Base-by-base conservation (phyloP, 306 rosid genomes). In the Cyclanthera cordifolia region DNA sequence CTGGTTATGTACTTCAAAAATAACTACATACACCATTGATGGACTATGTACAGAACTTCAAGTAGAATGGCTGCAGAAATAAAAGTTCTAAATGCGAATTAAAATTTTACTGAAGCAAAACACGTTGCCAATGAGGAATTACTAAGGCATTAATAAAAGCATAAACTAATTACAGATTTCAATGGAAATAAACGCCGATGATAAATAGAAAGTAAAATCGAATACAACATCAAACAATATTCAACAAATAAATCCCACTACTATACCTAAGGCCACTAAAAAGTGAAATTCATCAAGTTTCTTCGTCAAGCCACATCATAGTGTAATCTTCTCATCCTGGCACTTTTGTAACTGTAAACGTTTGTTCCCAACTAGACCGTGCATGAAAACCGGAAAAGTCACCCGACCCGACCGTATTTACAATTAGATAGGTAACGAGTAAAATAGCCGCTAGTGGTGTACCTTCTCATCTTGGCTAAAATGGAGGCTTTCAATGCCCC, bases 401-500 rank as follows among this genome's bases (percentile, higher is more conserved):
- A 37, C 43, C 43, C 43, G 11, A 37, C 11, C 41, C 54, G 6
- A 66, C 55, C 53, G 4, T 41, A 66, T 66, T 66, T 66, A 66
- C 71, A 37, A 37, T 2, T 46, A 25, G 71, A 66, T 25, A 24
- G 50, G 39, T 61, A 61, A 50, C 11, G 28, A 60, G 39, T 47
- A 37, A n/a, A n/a, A 24, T 47, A 66, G 23, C 41, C 23, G 69
- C 90, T 92, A 89, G 80, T 87, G 81, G 72, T 85, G 95, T 75
- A 80, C 94, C 88, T 95, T 93, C 82, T 87, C 87, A 17, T 93
- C 43, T 37, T 73, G 73, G 72, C 74, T 94, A 79, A 94, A 80
- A 75, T 85, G 91, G 76, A 94, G 88, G 85, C 91, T 79, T 81
- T 94, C 95, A 24, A 94, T 86, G 53, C 96, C 99, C 79, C 84